Evolutionary conservation across 2,329 filamentous ascomycete species (phyloP), one percentile per base, ranked within the genome.

Genomic region (Aspergillus nomiae): DNA sequence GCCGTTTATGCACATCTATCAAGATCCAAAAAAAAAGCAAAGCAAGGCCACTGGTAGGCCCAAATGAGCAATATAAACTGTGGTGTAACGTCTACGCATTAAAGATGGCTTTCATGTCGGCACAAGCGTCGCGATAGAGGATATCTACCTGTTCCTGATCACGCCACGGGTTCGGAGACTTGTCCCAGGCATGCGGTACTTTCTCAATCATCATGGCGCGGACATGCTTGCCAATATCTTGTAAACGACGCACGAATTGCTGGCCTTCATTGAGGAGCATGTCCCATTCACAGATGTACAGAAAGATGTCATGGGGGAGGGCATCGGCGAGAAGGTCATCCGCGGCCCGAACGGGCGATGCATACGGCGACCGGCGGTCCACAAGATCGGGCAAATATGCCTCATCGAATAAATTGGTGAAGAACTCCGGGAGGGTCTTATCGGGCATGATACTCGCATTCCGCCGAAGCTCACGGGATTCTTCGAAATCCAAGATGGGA

Each of bases 251-350:
- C 51, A 80, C 76, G 59, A 83, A 83, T 1, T 67, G 64, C 65
- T 81, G 77, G 7, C 85, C 87, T 71, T 89, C 87, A 16, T 83
- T 82, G n/a, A 88, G 78, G 16, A 89, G 77, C 87, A 89, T 89
- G 70, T 89, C 87, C 84, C 85, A 89, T 71, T 89, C 87, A 72
- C 87, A 89, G 50, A 86, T 84, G 70, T 85, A 87, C 67, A 89
- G 75, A 62, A 87, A 86, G 54, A 89, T 83, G 62, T 88, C 83
- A n/a, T 84, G 78, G 0, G 87, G 87, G 1, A 89, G 73, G 2
- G 80, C 81, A 26, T 81, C 80, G 32, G 74, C 70, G n/a, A 89
- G 80, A 70, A 86, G 82, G 32, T 80, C 74, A 24, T 83, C 80
- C 0, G 84, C 79, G 1, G 87, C 87, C 11, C 85, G 81, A 36